Evolutionary conservation across 495 filamentous ascomycete species (phyloP).

Genomic region (Xylaria longipes): DNA sequence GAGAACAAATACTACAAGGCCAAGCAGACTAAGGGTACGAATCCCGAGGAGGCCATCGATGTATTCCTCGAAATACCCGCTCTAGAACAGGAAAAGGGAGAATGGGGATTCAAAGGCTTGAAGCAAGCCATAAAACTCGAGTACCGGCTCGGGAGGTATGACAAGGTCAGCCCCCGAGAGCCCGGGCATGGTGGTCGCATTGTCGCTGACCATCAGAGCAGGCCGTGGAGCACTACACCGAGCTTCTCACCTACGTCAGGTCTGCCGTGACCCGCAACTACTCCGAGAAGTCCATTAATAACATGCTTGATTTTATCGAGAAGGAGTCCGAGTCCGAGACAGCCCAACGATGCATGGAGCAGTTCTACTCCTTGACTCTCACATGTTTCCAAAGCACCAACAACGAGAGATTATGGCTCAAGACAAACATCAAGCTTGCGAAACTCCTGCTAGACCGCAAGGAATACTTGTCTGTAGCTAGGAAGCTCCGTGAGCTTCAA

Average conservation of each 20-base stretch:
- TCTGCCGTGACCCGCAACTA: conserved; percentile 97
- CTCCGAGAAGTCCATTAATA: conserved; percentile 99
- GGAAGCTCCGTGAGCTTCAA: conserved; percentile 88
- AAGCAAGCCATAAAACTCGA: conserved; percentile 98
- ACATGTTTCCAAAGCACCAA: conserved; percentile 96
- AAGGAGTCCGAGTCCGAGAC: conserved; percentile 83
- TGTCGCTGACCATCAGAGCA: conserved; percentile 42
- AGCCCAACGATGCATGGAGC: conserved; percentile 87
- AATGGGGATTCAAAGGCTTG: conserved; percentile 98
- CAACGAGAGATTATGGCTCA: conserved; percentile 96
- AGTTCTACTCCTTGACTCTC: conserved; percentile 93
- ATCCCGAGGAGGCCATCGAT: conserved; percentile 85
- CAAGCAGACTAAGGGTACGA: conserved; percentile 89
- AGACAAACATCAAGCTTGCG: conserved; percentile 97
- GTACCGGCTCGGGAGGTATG: conserved; percentile 84
- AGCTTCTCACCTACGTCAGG: conserved; percentile 96
- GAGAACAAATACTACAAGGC: conserved; percentile 99
- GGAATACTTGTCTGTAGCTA: conserved; percentile 80
- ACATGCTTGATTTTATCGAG: conserved; percentile 98
- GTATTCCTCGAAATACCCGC: conserved; percentile 89
- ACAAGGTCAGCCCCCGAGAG: conserved; percentile 64
- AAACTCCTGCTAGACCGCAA: conserved; percentile 89
- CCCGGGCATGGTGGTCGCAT: neutral
- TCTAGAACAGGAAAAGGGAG: conserved; percentile 85
- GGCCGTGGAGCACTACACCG: conserved; percentile 94